Evolutionary conservation across 371 early-diverging fungal species (phyloP).

Genomic region (Mucor plumbeus): DNA sequence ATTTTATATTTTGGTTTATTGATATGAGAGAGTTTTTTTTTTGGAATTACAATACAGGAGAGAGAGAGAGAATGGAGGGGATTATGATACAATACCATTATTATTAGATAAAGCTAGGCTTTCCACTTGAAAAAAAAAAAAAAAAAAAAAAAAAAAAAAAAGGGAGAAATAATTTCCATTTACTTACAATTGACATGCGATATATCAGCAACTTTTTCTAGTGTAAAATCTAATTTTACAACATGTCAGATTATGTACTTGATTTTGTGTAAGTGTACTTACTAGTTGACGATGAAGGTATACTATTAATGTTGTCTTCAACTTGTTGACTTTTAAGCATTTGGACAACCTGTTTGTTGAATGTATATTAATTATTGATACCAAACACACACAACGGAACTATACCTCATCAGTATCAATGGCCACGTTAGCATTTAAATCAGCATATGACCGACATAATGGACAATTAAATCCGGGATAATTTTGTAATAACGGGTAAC

Average conservation of each 20-base stretch:
- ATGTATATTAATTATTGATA: not conserved
- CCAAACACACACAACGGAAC: not conserved
- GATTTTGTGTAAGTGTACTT: not conserved
- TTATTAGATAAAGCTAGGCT: not conserved
- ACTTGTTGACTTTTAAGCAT: constrained; percentile 7
- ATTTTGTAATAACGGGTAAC: constrained; percentile 60
- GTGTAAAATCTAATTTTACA: not conserved
- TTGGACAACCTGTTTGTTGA: constrained; percentile 9
- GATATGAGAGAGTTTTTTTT: not conserved
- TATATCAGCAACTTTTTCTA: constrained; percentile 7
- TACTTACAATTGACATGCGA: constrained; percentile 3
- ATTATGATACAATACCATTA: constrained; percentile 1
- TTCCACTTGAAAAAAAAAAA: not conserved
- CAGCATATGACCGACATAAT: constrained; percentile 89
- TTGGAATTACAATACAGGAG: not conserved
- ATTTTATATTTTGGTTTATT: not conserved
- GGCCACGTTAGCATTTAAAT: constrained; percentile 72
- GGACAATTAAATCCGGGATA: constrained; percentile 86
- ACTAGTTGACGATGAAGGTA: not conserved
- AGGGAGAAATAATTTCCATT: not conserved
- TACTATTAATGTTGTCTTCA: not conserved
- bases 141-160: not conserved
- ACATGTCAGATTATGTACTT: not conserved
- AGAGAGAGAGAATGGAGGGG: not conserved
- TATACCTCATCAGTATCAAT: constrained; percentile 65